Conservation (phyloP, 1,284 basidiomycete species). For the Ganoderma boninense region DNA sequence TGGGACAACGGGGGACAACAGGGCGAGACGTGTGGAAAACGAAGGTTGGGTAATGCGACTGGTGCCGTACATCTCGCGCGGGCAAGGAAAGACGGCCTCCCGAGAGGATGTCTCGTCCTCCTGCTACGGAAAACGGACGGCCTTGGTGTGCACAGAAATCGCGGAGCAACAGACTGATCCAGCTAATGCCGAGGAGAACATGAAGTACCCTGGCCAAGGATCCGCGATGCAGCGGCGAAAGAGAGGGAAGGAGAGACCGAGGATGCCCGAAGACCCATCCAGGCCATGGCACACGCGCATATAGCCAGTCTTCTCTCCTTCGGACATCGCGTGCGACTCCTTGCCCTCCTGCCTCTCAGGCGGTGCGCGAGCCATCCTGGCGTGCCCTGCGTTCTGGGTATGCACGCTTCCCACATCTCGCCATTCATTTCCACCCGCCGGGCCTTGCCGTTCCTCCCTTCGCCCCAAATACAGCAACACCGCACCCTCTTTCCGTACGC, state of each 20-base stretch:
- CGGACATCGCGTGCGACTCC: background rate
- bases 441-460: background rate
- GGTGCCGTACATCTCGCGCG: constrained; percentile 1
- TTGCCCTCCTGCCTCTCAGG: background rate
- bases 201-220: background rate
- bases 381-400: background rate
- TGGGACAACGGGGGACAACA: background rate
- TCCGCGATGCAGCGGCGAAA: background rate
- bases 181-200: background rate
- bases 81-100: constrained; percentile 7
- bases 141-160: background rate
- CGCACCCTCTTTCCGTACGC: background rate
- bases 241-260: background rate
- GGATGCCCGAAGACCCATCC: background rate
- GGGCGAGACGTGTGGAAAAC: no score
- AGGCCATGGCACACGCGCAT: background rate
- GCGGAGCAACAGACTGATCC: background rate
- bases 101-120: constrained; percentile 9
- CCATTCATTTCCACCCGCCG: background rate
- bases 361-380: background rate
- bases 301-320: background rate
- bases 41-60: background rate
- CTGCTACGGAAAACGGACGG: constrained; percentile 19
- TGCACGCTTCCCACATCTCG: background rate
- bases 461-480: constrained; percentile 1